Conservation (phyloP, 495 filamentous ascomycete species). For the Penicillium diatomitis region DNA sequence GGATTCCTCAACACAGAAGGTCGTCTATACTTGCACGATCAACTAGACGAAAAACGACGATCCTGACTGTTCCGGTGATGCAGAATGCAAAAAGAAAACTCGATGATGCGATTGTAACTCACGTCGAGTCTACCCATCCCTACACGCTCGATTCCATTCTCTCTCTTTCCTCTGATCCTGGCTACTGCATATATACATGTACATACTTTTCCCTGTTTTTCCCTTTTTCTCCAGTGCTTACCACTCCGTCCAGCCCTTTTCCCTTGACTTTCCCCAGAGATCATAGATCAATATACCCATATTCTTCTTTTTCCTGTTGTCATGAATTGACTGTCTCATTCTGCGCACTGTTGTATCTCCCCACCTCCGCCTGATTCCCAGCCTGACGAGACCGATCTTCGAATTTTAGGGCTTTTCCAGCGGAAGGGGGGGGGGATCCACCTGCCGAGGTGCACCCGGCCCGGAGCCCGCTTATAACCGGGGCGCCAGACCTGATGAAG, state of each 20-base stretch:
- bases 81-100: no score
- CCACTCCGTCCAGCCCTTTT: neutral
- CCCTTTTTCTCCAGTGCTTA: no score
- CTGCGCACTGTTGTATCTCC: neutral
- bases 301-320: neutral
- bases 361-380: no score
- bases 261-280: neutral
- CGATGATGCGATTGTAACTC: no score
- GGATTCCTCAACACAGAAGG: constrained; percentile 70
- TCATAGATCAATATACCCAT: constrained; percentile 24
- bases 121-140: no score
- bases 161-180: no score
- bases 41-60: constrained; percentile 13
- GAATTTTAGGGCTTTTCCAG: no score
- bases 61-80: no score
- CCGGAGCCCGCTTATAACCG: constrained; percentile 1
- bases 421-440: neutral
- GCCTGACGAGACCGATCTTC: no score
- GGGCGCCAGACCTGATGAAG: neutral
- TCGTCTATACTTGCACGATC: constrained; percentile 22
- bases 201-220: no score
- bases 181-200: no score
- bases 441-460: neutral
- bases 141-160: no score
- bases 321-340: neutral